A percentile compares a stretch with the other conserved stretches of the same genome.
These are phyloP conservation scores for Cryptosporidium sp. DNA, from an alignment of 169 alveolate species.

Conservation along the genomic window DNA sequence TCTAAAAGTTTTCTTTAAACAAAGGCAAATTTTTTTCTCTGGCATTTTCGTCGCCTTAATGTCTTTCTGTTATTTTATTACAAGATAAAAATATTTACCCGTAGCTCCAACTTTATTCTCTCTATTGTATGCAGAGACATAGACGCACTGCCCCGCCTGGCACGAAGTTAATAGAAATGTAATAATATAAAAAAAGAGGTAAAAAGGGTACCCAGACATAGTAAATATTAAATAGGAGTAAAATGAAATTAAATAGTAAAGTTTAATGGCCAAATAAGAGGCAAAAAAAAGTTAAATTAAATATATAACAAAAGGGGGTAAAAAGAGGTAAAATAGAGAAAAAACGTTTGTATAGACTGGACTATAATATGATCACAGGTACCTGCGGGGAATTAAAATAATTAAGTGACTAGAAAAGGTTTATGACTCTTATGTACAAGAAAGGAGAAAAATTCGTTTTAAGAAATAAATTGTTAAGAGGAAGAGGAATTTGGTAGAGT, in stretches of 20 bases:
- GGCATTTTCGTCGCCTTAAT: background rate
- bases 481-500: constrained; percentile 16
- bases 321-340: constrained; percentile 40
- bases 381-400: constrained; percentile 69
- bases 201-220: constrained; percentile 8
- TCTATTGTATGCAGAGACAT: background rate
- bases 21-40: too few relatives aligned
- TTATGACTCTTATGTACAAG: constrained; percentile 43
- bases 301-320: background rate
- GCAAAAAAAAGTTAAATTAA: background rate
- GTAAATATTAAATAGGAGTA: background rate
- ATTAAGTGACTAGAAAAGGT: constrained; percentile 16
- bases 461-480: background rate
- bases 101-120: background rate
- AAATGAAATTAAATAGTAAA: constrained; percentile 16
- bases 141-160: background rate
- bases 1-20: too few relatives aligned
- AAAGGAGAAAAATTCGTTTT: background rate
- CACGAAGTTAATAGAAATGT: background rate
- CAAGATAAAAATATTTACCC: background rate
- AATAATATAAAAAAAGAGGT: background rate
- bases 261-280: constrained; percentile 6
- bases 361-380: constrained; percentile 74
- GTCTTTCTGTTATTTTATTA: too few relatives aligned
- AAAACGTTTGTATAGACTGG: constrained; percentile 50